phyloP scores from a whole-genome alignment of 208 protist species.

The Angomonas desouzai region DNA sequence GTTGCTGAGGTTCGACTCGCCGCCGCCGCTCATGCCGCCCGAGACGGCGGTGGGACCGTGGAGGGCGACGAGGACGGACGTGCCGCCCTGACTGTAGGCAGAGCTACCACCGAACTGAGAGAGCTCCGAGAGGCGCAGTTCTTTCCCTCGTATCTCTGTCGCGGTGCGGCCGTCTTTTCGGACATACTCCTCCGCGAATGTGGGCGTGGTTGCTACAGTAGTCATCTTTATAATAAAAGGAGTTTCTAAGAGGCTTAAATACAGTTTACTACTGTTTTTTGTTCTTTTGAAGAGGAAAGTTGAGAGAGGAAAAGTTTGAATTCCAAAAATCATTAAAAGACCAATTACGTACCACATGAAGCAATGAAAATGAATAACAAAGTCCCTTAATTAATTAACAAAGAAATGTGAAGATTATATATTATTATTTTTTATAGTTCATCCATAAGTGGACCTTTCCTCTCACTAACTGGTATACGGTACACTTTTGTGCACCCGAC shows the following conservation, averaged over 20 bases:
- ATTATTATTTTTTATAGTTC: no score
- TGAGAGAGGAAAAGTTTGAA: no score
- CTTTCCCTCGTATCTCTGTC: slow-evolving; percentile 64
- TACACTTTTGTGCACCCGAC: background rate
- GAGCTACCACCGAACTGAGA: slow-evolving; percentile 69
- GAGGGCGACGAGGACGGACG: slow-evolving; percentile 51
- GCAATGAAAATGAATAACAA: no score
- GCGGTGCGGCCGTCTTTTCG: slow-evolving; percentile 59
- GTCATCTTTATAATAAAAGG: slow-evolving; percentile 1
- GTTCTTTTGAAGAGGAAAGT: no score
- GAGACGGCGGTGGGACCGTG: slow-evolving; percentile 60
- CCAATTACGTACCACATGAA: no score
- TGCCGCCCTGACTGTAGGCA: slow-evolving; percentile 74
- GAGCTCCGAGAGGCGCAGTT: slow-evolving; percentile 53
- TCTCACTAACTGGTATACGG: background rate
- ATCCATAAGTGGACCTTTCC: no score
- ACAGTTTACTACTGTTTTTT: no score
- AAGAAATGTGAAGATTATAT: no score
- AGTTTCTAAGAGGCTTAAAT: background rate
- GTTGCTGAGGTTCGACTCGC: background rate
- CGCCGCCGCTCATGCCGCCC: background rate
- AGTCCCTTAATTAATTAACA: slow-evolving; percentile 22
- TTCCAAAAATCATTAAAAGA: no score
- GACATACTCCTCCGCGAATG: slow-evolving; percentile 12
- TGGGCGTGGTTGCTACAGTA: background rate